Evolutionary conservation across 2,329 filamentous ascomycete species (phyloP).

Genomic region (Hirsutella rhossiliensis): DNA sequence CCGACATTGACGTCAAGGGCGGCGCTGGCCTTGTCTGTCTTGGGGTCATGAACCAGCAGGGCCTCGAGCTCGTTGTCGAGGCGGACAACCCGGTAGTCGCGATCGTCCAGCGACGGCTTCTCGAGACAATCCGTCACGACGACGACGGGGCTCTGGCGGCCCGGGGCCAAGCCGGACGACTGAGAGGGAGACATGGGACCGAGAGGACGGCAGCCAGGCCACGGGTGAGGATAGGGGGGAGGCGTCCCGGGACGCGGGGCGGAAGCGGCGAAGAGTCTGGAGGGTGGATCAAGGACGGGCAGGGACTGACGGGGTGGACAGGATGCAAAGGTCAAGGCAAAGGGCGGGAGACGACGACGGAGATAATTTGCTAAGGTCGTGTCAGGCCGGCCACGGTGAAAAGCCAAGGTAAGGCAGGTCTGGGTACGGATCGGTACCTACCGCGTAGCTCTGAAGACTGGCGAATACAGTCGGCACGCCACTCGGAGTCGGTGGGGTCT

Average conservation of each 20-base stretch:
- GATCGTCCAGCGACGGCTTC: constrained; percentile 74
- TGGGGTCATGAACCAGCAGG: constrained; percentile 81
- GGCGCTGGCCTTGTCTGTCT: constrained; percentile 94
- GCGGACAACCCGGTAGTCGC: constrained; percentile 76
- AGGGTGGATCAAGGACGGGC: background rate
- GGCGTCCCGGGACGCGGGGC: background rate
- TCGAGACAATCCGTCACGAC: constrained; percentile 60
- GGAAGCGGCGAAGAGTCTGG: background rate
- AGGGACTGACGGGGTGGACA: background rate
- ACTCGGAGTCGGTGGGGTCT: too few species aligned
- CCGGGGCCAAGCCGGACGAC: constrained; percentile 20
- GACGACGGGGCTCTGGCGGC: constrained; percentile 18
- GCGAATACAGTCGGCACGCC: too few species aligned
- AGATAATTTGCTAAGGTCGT: background rate
- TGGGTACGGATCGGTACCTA: too few species aligned
- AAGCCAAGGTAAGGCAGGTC: too few species aligned
- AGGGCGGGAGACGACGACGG: constrained; percentile 1
- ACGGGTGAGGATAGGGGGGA: background rate
- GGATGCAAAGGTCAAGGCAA: background rate
- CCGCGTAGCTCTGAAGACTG: too few species aligned
- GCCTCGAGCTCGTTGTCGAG: constrained; percentile 82
- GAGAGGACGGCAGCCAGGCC: constrained; percentile 1
- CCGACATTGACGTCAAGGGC: constrained; percentile 93
- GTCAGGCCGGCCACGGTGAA: too few species aligned
- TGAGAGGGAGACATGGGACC: constrained; percentile 18